Conservation (phyloP, 2,329 filamentous ascomycete genomes). For the Fusarium foetens region DNA sequence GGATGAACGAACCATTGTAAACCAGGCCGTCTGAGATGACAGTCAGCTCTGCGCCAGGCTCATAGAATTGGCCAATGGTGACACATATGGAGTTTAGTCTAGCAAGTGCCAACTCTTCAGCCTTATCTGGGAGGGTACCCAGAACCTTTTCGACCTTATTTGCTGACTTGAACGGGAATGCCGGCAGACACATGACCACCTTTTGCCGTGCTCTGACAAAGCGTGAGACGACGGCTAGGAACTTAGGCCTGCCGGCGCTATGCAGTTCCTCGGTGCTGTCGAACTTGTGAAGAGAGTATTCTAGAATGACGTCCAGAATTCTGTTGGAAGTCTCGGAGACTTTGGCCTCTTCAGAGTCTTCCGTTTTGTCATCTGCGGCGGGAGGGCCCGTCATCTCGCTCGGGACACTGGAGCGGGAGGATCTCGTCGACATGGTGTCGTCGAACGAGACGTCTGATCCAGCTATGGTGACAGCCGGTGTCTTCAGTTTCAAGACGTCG, state of each 20-base stretch:
- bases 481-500: not conserved
- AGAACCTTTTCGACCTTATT: conserved; percentile 49
- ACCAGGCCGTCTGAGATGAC: conserved; percentile 65
- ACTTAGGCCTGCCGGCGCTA: not conserved
- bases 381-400: not conserved
- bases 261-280: not conserved
- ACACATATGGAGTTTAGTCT: conserved; percentile 45
- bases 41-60: conserved; percentile 45
- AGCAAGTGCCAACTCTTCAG: conserved; percentile 45
- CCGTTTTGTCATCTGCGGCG: not conserved
- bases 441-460: not conserved
- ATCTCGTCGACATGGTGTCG: not conserved
- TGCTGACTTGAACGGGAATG: conserved; percentile 50
- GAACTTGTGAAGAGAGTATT: conserved; percentile 12
- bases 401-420: not conserved
- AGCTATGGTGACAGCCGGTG: not conserved
- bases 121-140: conserved; percentile 46
- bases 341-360: not conserved
- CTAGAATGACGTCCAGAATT: not conserved
- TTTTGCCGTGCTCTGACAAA: not conserved
- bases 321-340: not conserved
- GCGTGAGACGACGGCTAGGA: not conserved
- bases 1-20: conserved; percentile 56
- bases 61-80: conserved; percentile 41
- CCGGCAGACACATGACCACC: conserved; percentile 41